phyloP scores from a whole-genome alignment of 768 basidiomycete species.

The Mrakia frigida region DNA sequence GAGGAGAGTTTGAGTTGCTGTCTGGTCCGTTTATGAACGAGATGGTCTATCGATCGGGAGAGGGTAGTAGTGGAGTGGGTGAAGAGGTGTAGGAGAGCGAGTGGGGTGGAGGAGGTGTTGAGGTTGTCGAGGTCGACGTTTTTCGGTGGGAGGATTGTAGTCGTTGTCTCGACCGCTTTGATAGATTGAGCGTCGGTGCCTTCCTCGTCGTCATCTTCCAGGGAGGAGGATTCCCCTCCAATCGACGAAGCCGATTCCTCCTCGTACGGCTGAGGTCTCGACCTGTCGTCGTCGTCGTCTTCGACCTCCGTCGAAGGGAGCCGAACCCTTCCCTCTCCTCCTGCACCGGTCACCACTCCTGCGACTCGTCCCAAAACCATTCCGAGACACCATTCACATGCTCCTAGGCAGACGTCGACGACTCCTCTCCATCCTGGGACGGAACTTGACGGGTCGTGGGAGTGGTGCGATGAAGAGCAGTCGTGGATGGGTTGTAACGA shows the following conservation, averaged over 20 bases:
- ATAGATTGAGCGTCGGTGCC: no score
- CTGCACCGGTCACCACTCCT: neutral
- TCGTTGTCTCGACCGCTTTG: no score
- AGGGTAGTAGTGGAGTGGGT: neutral
- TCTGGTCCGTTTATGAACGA: neutral
- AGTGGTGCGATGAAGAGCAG: neutral
- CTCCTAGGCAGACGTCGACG: slow-evolving; percentile 1
- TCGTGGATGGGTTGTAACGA: neutral
- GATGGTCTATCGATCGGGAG: neutral
- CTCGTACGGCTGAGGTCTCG: neutral
- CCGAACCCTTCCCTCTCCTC: neutral
- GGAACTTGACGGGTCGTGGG: neutral
- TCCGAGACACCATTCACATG: slow-evolving; percentile 11
- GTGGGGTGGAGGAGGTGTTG: neutral
- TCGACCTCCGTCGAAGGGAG: neutral
- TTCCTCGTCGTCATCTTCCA: neutral
- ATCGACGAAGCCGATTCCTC: no score
- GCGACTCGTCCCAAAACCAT: neutral
- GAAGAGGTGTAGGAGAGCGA: slow-evolving; percentile 3
- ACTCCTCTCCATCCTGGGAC: neutral
- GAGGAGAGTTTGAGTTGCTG: neutral
- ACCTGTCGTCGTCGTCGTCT: neutral
- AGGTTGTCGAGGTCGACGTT: neutral
- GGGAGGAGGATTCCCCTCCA: neutral
- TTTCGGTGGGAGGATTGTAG: neutral